Evolutionary conservation across 768 basidiomycete species (phyloP).

Genomic region (Multifurca ochricompacta): DNA sequence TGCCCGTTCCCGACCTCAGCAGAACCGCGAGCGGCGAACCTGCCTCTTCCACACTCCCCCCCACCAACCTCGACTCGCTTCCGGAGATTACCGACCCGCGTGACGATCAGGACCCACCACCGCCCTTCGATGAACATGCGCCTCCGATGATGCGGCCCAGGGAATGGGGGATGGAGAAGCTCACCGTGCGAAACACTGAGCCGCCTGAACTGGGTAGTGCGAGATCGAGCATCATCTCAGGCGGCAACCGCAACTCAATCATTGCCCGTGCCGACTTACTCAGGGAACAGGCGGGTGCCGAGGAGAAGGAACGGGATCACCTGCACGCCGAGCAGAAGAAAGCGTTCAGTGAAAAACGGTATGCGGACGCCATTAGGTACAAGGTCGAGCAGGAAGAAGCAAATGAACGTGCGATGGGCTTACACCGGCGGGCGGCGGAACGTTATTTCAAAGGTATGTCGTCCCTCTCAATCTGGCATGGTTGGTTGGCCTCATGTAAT

Average conservation of each 20-base stretch:
- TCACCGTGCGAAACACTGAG: conserved; percentile 10
- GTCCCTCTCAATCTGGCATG: neutral
- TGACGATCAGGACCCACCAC: conserved; percentile 13
- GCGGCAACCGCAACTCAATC: conserved; percentile 23
- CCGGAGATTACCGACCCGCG: conserved; percentile 18
- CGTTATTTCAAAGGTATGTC: conserved; percentile 30
- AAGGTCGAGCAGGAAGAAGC: conserved; percentile 28
- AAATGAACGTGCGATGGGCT: conserved; percentile 24
- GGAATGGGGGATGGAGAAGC: conserved; percentile 11
- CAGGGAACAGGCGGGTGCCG: conserved; percentile 25
- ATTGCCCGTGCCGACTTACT: conserved; percentile 26
- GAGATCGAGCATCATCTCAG: conserved; percentile 26
- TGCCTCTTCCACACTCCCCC: neutral
- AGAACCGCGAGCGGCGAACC: neutral
- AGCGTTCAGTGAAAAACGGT: conserved; percentile 24
- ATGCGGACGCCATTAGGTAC: conserved; percentile 24
- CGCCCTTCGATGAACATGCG: conserved; percentile 5
- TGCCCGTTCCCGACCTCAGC: conserved; percentile 12
- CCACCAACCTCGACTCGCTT: conserved; percentile 13
- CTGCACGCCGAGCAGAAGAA: conserved; percentile 22
- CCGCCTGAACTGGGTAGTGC: conserved; percentile 9
- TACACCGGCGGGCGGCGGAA: conserved; percentile 30
- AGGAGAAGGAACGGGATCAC: conserved; percentile 24
- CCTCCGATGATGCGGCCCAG: neutral
- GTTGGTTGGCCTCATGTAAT: no score